These are phyloP conservation scores for Russula lepida DNA, from an alignment of 768 basidiomycete species.

Conservation along the genomic window DNA sequence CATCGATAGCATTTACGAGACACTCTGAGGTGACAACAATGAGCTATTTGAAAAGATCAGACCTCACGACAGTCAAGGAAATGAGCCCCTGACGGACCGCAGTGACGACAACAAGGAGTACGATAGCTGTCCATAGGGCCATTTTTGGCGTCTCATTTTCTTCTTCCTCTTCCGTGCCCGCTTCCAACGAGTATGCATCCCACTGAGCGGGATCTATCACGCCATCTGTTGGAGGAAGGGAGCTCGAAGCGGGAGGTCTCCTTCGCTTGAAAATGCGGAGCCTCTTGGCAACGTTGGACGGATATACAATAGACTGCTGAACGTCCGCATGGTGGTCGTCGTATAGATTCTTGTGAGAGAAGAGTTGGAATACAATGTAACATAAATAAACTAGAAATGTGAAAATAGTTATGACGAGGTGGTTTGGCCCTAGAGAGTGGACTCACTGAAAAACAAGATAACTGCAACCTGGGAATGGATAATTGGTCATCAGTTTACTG, in stretches of 20 bases:
- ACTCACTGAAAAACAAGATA: slow-evolving; percentile 45
- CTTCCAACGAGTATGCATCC: neutral
- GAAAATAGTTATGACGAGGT: neutral
- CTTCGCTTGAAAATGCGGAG: neutral
- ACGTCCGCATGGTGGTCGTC: slow-evolving; percentile 26
- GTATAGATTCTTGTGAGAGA: slow-evolving; percentile 48
- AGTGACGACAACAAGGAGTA: slow-evolving; percentile 32
- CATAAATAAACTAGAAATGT: slow-evolving; percentile 38
- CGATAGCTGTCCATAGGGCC: slow-evolving; percentile 29
- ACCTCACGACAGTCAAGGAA: neutral
- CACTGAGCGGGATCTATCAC: neutral
- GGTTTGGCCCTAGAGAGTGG: neutral
- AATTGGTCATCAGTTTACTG: neutral
- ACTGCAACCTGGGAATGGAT: slow-evolving; percentile 41
- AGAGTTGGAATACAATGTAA: slow-evolving; percentile 48
- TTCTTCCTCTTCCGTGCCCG: slow-evolving; percentile 18
- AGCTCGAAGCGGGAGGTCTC: neutral
- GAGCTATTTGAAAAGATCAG: slow-evolving; percentile 23
- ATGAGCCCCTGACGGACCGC: slow-evolving; percentile 28
- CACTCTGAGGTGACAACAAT: slow-evolving; percentile 49
- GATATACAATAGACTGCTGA: neutral
- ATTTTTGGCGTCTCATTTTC: slow-evolving; percentile 28
- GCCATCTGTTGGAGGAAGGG: neutral
- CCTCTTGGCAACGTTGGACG: neutral
- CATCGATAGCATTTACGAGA: slow-evolving; percentile 77